phyloP scores from a whole-genome alignment of 225 moss, liverwort and hornwort genomes.

The Thuidium tamariscinum region DNA sequence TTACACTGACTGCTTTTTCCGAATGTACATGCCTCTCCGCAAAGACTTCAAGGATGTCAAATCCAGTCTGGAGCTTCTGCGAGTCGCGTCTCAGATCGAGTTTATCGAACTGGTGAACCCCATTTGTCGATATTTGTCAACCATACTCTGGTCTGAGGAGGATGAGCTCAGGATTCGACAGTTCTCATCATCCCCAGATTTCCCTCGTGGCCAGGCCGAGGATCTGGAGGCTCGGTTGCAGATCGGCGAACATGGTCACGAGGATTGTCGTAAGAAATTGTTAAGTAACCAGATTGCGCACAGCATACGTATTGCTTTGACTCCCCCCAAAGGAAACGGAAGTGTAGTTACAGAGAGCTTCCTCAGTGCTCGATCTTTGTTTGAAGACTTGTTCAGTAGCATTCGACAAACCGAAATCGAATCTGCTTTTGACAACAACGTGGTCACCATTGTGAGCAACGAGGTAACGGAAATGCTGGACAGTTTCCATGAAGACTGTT shows the following conservation, averaged over 20 bases:
- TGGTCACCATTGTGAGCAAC: not conserved
- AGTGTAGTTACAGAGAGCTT: not conserved
- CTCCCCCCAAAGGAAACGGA: not conserved
- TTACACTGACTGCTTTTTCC: not conserved
- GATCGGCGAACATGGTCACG: not conserved
- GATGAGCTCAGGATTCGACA: not conserved
- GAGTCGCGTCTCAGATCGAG: not conserved
- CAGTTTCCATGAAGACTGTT: not conserved
- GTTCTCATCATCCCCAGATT: not conserved
- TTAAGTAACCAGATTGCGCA: not conserved
- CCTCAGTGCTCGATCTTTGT: not conserved
- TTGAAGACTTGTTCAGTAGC: not conserved
- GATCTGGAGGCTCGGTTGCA: not conserved
- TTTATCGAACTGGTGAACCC: not conserved
- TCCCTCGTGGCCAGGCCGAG: not conserved
- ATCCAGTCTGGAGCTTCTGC: not conserved
- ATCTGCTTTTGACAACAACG: not conserved
- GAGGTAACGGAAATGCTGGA: not conserved
- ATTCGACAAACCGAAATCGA: not conserved
- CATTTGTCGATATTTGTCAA: not conserved
- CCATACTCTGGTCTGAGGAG: not conserved
- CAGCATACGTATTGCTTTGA: not conserved
- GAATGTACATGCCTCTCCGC: not conserved
- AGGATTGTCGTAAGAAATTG: no score
- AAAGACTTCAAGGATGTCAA: not conserved